Evolutionary conservation across 306 rosid genomes (phyloP), one percentile per base, ranked within the genome.

Genomic region (Inga laurina): DNA sequence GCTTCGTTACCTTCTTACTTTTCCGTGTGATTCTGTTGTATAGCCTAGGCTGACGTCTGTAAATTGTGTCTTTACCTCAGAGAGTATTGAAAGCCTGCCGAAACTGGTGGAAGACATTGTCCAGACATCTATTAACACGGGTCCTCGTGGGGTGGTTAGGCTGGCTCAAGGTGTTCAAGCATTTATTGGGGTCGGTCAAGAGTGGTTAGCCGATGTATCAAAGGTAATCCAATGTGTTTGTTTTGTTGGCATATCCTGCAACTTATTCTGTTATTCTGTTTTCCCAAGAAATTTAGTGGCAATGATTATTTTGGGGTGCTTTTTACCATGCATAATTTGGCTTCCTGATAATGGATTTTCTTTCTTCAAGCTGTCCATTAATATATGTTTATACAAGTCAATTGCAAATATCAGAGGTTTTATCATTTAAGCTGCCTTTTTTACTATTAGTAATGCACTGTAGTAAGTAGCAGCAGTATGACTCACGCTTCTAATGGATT

Each of bases 91-190:
- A 78, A 83, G 88, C 78, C 74, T 96, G 74, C 99, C 99, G 45
- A 94, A 90, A 83, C 87, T 96, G 85, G 89, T 96, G 82, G 99
- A 96, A 84, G 99, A 96, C 86, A 94, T 96, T 84, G 87, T 94
- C 48, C 92, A 88, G 85, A 96, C 98, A 78, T 92, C 99, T 45
- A 62, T 93, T 46, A 76, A 85, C 74, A 96, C 99, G 2, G 99
- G 98, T 78, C 98, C 99, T 11, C 87, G 97, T 56, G 99, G 98
- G 59, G 93, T 92, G 66, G 45, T 94, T 34, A 90, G 98, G 86
- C 72, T 96, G 86, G 98, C 87, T 79, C 99, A 96, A 86, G 98
- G 97, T 24, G 85, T 96, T 85, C 98, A 92, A 87, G 99, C 94
- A 21, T 89, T 96, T 71, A 3, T 96, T 24, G 98, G 97, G 16